Base-by-base conservation (phyloP, 2,329 filamentous ascomycete genomes). In the Neoascochyta sp. region DNA sequence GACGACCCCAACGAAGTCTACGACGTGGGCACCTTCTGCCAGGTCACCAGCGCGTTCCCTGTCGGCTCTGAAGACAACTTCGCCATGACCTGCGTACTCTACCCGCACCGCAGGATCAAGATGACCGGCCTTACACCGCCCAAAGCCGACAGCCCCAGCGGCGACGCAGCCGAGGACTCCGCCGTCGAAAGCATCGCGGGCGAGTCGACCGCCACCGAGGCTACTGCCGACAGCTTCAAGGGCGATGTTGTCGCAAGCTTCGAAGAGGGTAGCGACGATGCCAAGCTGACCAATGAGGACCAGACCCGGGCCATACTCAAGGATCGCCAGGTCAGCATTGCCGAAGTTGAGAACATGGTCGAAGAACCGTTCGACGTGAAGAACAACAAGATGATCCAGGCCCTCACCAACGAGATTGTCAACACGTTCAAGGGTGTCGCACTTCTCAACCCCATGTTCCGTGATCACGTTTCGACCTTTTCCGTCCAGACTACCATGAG, bases 351-450 rank as follows among this genome's bases (percentile, higher is more conserved):
- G 41, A 98, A 98, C 51, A 73, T 98, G 31, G 72, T 74, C 1
- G 92, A 98, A 53, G 84, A 95, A 54, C 82, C 88, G 0, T 86
- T 86, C 59, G 92, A 96, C 61, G 83, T 87, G 56, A 86, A 87
- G 58, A 93, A 90, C 65, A 92, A 84, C 54, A 82, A 83, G 11
- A 81, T 92, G 18, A 88, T 96, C 38, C 82, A 87, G 32, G 92
- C 92, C 9, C 80, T 98, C 24, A 92, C 90, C 27, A 95, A 90
- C 54, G 93, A 98, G 67, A 96, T 98, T 40, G 88, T 98, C 59
- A 96, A 95, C 60, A 92, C 95, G 1, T 96, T 95, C 73, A 96
- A 95, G 67, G 89, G 96, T 61, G 87, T 98, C 31, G 90, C 90
- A 7, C 83, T 81, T 24, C 79, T 95, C 65, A 98, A 96, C 67